Evolutionary conservation across 2,329 filamentous ascomycete genomes (phyloP).

Genomic region (Botryotinia narcissicola): DNA sequence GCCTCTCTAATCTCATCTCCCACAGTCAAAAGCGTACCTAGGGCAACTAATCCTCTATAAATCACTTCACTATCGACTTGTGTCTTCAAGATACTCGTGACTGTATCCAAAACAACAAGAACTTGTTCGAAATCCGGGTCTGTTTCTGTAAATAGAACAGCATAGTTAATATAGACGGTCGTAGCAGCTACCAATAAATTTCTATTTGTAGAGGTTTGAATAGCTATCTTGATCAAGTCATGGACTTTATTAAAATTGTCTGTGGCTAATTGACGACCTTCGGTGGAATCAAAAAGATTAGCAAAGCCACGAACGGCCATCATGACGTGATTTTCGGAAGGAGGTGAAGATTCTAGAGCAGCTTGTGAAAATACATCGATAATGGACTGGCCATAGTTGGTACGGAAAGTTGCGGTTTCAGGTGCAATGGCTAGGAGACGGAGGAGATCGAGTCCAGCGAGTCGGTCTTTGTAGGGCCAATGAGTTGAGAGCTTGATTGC

Average conservation of each 20-base stretch:
- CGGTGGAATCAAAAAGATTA: slow-evolving; percentile 76
- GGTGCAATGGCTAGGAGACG: slow-evolving; percentile 75
- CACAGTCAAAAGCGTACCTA: slow-evolving; percentile 73
- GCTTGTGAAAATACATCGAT: slow-evolving; percentile 56
- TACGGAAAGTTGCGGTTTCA: slow-evolving; percentile 59
- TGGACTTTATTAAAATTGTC: slow-evolving; percentile 52
- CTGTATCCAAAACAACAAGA: slow-evolving; percentile 52
- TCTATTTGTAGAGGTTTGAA: slow-evolving; percentile 67
- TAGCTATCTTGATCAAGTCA: slow-evolving; percentile 53
- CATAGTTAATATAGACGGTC: slow-evolving; percentile 80
- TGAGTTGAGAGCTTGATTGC: slow-evolving; percentile 69
- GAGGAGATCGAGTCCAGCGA: slow-evolving; percentile 83
- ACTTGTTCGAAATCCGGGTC: slow-evolving; percentile 42
- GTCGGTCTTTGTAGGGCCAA: slow-evolving; percentile 78
- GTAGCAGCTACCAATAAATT: slow-evolving; percentile 81
- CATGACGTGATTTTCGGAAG: slow-evolving; percentile 80
- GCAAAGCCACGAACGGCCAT: slow-evolving; percentile 77
- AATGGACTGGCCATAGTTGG: slow-evolving; percentile 55
- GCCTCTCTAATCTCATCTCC: slow-evolving; percentile 53
- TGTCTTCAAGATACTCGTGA: slow-evolving; percentile 60
- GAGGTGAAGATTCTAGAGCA: slow-evolving; percentile 55
- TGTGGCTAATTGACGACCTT: slow-evolving; percentile 65
- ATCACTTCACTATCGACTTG: slow-evolving; percentile 78
- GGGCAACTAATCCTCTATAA: slow-evolving; percentile 76
- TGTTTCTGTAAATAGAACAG: slow-evolving; percentile 62